Percentiles rank a stretch among this genome's conserved stretches.
phyloP scores from a whole-genome alignment of 2,329 filamentous ascomycete species.

The Aspergillus bombycis region DNA sequence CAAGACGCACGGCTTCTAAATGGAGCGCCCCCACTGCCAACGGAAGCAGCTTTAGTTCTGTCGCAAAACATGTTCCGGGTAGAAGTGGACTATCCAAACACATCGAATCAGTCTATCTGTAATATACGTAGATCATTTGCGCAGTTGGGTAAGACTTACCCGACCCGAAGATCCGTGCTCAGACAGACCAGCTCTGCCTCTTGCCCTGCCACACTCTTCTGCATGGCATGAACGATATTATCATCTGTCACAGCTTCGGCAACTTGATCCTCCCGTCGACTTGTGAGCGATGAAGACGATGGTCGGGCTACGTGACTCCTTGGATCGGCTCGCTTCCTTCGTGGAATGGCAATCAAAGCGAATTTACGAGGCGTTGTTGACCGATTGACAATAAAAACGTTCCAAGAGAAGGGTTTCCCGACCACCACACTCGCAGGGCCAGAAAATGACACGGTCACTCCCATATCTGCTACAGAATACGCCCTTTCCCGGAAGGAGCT shows the following conservation, averaged over 20 bases:
- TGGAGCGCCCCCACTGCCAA: constrained; percentile 54
- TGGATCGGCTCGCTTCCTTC: constrained; percentile 46
- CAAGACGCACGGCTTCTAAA: constrained; percentile 56
- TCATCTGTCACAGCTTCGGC: constrained; percentile 61
- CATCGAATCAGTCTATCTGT: constrained; percentile 6
- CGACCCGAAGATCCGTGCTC: constrained; percentile 61
- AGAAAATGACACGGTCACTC: constrained; percentile 60
- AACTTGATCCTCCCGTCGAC: constrained; percentile 41
- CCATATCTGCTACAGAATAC: constrained; percentile 46
- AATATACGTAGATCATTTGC: not conserved
- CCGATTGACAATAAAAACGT: constrained; percentile 63
- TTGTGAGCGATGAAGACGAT: constrained; percentile 49
- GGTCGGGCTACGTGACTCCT: constrained; percentile 48
- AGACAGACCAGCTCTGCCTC: constrained; percentile 58
- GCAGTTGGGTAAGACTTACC: constrained; percentile 45
- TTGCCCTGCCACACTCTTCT: constrained; percentile 53
- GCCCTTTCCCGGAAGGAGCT: constrained; percentile 41
- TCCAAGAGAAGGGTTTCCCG: constrained; percentile 59
- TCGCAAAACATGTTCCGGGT: constrained; percentile 59
- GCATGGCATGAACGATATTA: constrained; percentile 58
- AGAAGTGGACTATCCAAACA: constrained; percentile 50
- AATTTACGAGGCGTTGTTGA: constrained; percentile 58
- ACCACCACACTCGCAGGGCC: constrained; percentile 54
- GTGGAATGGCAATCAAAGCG: constrained; percentile 57
- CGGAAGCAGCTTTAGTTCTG: constrained; percentile 58